Conservation (phyloP, 2,329 filamentous ascomycete genomes). For the Penicillium carneum region DNA sequence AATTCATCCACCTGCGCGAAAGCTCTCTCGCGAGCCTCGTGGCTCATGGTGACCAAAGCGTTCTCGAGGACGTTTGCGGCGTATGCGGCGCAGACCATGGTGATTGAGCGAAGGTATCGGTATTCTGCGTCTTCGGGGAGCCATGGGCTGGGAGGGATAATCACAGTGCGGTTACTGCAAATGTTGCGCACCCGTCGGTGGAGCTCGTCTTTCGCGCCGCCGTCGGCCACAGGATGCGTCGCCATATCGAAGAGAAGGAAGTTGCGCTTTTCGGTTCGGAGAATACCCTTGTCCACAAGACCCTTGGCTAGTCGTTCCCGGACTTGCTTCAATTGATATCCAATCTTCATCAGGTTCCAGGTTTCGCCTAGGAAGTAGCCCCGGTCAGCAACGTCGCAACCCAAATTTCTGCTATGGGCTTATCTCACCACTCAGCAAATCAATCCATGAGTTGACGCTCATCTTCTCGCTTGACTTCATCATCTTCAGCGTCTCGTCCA, state of each 20-base stretch:
- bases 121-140: conserved; percentile 94
- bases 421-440: conserved; percentile 89
- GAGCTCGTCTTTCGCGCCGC: conserved; percentile 97
- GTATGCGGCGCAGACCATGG: conserved; percentile 97
- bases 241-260: conserved; percentile 99
- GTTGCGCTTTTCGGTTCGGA: conserved; percentile 98
- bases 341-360: conserved; percentile 99
- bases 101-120: conserved; percentile 86
- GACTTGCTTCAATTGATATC: conserved; percentile 98
- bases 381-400: conserved; percentile 20
- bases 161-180: conserved; percentile 90
- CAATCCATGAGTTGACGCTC: conserved; percentile 99
- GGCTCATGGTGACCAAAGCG: conserved; percentile 88
- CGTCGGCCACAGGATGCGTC: conserved; percentile 94
- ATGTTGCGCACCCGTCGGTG: conserved; percentile 89
- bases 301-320: conserved; percentile 96
- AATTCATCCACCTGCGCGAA: conserved; percentile 98
- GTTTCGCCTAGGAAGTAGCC: conserved; percentile 75
- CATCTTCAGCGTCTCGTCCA: conserved; percentile 98
- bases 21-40: conserved; percentile 90
- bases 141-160: conserved; percentile 84
- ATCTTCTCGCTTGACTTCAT: conserved; percentile 99
- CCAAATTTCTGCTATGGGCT: too few species aligned
- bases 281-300: conserved; percentile 96
- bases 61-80: conserved; percentile 98